Percentiles rank a stretch among this genome's conserved stretches.
Conservation (phyloP, 257 asterid species). For the Solanum tarapatanum region DNA sequence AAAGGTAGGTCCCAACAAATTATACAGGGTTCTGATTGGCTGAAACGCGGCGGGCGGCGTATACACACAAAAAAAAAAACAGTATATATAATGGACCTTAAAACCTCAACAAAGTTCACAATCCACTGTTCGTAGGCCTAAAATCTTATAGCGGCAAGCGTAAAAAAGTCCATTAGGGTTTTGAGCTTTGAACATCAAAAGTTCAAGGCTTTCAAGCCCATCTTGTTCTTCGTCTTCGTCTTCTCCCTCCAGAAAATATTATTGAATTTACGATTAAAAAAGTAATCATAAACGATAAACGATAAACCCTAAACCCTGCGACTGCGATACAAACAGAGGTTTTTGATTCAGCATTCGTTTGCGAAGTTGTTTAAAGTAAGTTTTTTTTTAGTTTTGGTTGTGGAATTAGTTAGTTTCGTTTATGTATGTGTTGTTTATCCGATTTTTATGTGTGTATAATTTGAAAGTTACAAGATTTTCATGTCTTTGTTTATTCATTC, state of each 20-base stretch:
- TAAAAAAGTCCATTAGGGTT: constrained; percentile 20
- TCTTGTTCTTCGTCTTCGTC: neutral
- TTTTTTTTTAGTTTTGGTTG: neutral
- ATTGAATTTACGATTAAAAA: constrained; percentile 9
- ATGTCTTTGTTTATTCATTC: neutral
- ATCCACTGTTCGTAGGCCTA: neutral
- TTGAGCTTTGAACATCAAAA: neutral
- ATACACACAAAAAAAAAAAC: neutral
- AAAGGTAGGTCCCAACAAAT: neutral
- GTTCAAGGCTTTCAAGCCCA: constrained; percentile 15
- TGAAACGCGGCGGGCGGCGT: neutral
- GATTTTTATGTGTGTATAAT: neutral
- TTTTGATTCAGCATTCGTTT: neutral
- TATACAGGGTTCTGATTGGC: neutral
- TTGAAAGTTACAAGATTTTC: neutral
- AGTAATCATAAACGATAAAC: neutral
- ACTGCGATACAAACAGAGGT: neutral
- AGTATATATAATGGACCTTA: neutral
- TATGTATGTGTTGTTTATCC: neutral
- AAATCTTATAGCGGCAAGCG: neutral
- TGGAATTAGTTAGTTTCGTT: neutral
- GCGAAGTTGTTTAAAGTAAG: neutral
- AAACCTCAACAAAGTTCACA: neutral
- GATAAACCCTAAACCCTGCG: constrained; percentile 14
- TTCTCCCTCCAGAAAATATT: constrained; percentile 4